Percentiles rank a stretch among this genome's conserved stretches.
These are phyloP conservation scores for Abrus precatorius DNA, from an alignment of 306 rosid species.

Conservation along the genomic window DNA sequence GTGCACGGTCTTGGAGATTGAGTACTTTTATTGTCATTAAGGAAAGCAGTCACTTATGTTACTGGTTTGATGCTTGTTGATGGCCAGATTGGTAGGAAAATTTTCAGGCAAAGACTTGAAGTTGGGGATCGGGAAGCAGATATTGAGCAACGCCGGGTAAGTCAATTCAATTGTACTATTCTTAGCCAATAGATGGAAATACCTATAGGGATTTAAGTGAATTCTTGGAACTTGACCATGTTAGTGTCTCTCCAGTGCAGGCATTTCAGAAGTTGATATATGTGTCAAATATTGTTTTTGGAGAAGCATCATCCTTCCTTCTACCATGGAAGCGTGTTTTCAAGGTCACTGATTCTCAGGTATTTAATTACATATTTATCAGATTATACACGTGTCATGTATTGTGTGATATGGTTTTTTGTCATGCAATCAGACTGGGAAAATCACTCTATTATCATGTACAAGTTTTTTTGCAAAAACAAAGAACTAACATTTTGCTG, in stretches of 20 bases:
- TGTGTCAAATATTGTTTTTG: conserved; percentile 93
- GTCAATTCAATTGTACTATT: conserved; percentile 47
- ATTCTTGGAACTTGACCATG: conserved; percentile 81
- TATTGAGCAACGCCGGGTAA: conserved; percentile 93
- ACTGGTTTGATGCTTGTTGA: conserved; percentile 51
- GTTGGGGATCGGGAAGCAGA: conserved; percentile 88
- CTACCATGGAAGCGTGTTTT: conserved; percentile 99
- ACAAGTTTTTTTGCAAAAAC: neutral
- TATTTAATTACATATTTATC: conserved; percentile 46
- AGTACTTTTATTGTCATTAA: conserved; percentile 11
- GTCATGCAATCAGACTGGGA: neutral
- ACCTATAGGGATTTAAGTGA: conserved; percentile 19
- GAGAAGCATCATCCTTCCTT: conserved; percentile 94
- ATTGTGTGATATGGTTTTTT: neutral
- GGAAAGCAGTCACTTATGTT: conserved; percentile 37
- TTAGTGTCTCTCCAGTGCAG: conserved; percentile 90
- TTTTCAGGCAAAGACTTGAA: conserved; percentile 94
- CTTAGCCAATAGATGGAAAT: neutral
- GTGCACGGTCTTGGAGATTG: conserved; percentile 12
- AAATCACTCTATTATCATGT: too few species aligned
- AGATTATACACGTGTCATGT: too few species aligned
- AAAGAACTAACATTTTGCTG: conserved; percentile 5
- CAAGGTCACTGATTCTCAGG: conserved; percentile 94
- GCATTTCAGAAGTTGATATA: conserved; percentile 98
- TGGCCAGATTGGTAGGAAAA: conserved; percentile 81